A percentile compares a stretch with the other conserved stretches of the same genome.
These are phyloP conservation scores for Scutellaria minor DNA, from an alignment of 257 asterid genomes.

Conservation along the genomic window DNA sequence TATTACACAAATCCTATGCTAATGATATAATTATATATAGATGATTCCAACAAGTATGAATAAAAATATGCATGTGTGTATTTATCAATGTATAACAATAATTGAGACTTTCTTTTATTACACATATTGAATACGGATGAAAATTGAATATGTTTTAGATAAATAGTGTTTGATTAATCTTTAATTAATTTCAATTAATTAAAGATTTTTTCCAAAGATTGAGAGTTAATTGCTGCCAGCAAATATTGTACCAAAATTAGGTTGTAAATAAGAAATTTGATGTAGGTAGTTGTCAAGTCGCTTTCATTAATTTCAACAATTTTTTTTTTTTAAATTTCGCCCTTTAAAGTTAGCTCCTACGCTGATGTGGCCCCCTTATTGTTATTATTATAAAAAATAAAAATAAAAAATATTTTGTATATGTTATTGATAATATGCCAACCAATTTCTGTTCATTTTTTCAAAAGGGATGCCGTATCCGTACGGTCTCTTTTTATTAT, in stretches of 20 bases:
- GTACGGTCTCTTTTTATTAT: conserved; percentile 33
- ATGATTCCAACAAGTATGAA: too few species aligned
- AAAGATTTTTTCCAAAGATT: not conserved
- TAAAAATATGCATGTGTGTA: too few species aligned
- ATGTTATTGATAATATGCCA: conserved; percentile 21
- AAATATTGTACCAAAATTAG: conserved; percentile 26
- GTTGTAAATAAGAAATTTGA: conserved; percentile 22
- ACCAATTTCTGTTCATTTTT: conserved; percentile 12
- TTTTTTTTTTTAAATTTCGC: not conserved
- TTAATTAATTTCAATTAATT: too few species aligned
- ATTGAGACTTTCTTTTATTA: too few species aligned
- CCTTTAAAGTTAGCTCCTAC: conserved; percentile 19
- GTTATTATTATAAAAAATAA: not conserved
- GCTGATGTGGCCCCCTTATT: conserved; percentile 6
- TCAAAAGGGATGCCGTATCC: conserved; percentile 21
- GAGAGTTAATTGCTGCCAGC: conserved; percentile 32
- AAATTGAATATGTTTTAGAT: too few species aligned
- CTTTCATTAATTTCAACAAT: conserved; percentile 21
- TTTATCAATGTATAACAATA: too few species aligned
- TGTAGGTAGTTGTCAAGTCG: conserved; percentile 33
- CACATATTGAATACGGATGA: too few species aligned
- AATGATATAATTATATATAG: too few species aligned
- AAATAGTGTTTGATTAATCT: too few species aligned
- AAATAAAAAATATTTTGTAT: not conserved
- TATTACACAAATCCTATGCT: too few species aligned